Evolutionary conservation across 2,329 filamentous ascomycete species (phyloP).

Genomic region (Pseudogymnoascus sp.): DNA sequence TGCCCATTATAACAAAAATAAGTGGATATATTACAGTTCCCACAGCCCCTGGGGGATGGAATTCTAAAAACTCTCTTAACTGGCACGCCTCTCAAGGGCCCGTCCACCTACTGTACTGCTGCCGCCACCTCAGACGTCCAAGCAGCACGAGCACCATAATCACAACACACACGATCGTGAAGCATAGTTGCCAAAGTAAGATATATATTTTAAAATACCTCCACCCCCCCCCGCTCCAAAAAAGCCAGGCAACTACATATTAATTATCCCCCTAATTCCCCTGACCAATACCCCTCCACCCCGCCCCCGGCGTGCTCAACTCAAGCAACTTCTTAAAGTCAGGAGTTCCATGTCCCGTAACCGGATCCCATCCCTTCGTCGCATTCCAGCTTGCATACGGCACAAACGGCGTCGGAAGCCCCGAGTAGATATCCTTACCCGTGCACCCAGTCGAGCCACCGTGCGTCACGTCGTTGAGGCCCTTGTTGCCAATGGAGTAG

Average conservation of each 20-base stretch:
- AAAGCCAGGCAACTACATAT: neutral
- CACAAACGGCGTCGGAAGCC: constrained; percentile 19
- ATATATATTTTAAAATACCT: neutral
- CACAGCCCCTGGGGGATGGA: too few relatives aligned
- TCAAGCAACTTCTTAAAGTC: constrained; percentile 33
- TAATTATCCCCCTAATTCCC: neutral
- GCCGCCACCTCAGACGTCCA: too few relatives aligned
- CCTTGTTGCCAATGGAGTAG: constrained; percentile 40
- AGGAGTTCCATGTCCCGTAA: constrained; percentile 41
- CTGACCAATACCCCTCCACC: neutral
- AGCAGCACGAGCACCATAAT: too few relatives aligned
- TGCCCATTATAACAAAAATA: neutral
- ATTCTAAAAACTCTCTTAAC: too few relatives aligned
- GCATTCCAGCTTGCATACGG: constrained; percentile 35
- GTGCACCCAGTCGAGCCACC: constrained; percentile 33
- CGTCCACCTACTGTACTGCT: too few relatives aligned
- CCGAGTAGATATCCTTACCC: constrained; percentile 21
- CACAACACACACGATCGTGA: neutral
- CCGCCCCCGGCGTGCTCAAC: constrained; percentile 12
- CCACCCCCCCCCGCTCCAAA: neutral
- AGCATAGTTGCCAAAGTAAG: neutral
- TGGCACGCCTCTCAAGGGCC: too few relatives aligned
- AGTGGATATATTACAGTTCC: too few relatives aligned
- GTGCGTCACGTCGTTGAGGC: constrained; percentile 38
- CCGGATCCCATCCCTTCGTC: constrained; percentile 38